Percentiles rank a stretch among this genome's conserved stretches.
Evolutionary conservation across 768 basidiomycete genomes (phyloP).

Genomic region (Leucogyrophana mollusca): DNA sequence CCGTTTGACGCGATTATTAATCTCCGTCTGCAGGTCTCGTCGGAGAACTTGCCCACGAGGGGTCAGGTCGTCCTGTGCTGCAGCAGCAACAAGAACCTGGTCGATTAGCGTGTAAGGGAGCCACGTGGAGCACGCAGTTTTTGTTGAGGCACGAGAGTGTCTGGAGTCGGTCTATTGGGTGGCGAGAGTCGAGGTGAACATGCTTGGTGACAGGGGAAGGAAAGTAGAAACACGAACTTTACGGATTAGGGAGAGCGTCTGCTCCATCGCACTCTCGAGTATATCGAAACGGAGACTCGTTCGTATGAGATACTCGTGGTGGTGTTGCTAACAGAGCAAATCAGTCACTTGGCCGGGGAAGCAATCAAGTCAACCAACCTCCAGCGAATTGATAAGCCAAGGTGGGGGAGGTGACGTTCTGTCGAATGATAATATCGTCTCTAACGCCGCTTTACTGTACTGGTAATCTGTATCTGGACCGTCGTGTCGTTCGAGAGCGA

Average conservation of each 20-base stretch:
- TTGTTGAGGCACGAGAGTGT: constrained; percentile 50
- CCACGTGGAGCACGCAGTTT: constrained; percentile 66
- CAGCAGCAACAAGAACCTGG: constrained; percentile 70
- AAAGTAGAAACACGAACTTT: constrained; percentile 49
- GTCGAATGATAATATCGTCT: constrained; percentile 72
- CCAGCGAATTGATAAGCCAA: constrained; percentile 78
- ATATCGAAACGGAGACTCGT: constrained; percentile 77
- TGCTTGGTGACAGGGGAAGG: constrained; percentile 9
- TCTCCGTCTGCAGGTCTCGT: constrained; percentile 53
- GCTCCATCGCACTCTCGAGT: constrained; percentile 72
- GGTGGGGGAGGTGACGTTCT: constrained; percentile 63
- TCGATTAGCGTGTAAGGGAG: constrained; percentile 84
- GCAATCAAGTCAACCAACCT: constrained; percentile 41
- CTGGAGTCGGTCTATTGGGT: constrained; percentile 49
- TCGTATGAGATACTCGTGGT: constrained; percentile 84
- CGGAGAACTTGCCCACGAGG: constrained; percentile 39
- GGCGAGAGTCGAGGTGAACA: constrained; percentile 5
- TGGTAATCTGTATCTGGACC: constrained; percentile 63
- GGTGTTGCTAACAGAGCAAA: constrained; percentile 49
- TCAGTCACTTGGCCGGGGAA: constrained; percentile 1
- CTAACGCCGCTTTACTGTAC: constrained; percentile 75
- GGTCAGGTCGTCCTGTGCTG: constrained; percentile 49
- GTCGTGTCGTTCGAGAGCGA: constrained; percentile 79
- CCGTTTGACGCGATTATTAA: constrained; percentile 63
- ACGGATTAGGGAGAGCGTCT: constrained; percentile 67